These are phyloP conservation scores for Vachellia collinsii DNA, from an alignment of 306 rosid species.

Conservation along the genomic window DNA sequence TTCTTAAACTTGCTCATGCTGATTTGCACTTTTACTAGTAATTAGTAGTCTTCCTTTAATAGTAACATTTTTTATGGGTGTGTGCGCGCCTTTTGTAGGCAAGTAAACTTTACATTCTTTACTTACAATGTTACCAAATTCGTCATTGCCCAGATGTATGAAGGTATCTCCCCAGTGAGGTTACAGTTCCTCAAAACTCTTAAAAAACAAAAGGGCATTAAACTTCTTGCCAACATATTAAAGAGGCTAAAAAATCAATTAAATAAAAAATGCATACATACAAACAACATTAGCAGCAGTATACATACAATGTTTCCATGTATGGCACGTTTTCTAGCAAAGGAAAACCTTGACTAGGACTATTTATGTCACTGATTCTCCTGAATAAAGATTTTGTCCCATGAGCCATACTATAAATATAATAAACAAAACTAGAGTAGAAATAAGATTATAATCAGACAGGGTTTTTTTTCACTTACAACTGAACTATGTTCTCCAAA, in stretches of 20 bases:
- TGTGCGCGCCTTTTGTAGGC: not conserved
- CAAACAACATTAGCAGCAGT: not conserved
- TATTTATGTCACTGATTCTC: constrained; percentile 72
- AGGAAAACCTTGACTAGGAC: constrained; percentile 68
- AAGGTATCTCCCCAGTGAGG: constrained; percentile 67
- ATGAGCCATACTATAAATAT: constrained; percentile 27
- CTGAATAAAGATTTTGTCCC: constrained; percentile 42
- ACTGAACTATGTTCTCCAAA: constrained; percentile 49
- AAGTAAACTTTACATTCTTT: constrained; percentile 22
- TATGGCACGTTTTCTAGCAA: constrained; percentile 40
- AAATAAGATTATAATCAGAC: constrained; percentile 18
- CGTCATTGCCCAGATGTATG: constrained; percentile 56
- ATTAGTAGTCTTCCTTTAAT: not conserved
- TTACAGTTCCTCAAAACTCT: constrained; percentile 83
- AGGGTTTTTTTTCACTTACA: constrained; percentile 57
- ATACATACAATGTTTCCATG: constrained; percentile 58
- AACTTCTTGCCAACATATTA: constrained; percentile 18
- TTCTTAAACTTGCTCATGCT: constrained; percentile 16
- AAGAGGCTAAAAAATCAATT: constrained; percentile 17
- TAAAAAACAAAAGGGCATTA: constrained; percentile 32
- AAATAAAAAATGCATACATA: not conserved
- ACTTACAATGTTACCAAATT: constrained; percentile 56
- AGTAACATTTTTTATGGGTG: not conserved
- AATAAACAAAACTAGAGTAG: constrained; percentile 10
- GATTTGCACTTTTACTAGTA: not conserved